Evolutionary conservation across 805 yeast species (phyloP).

Genomic region (Nematodospora valgi): DNA sequence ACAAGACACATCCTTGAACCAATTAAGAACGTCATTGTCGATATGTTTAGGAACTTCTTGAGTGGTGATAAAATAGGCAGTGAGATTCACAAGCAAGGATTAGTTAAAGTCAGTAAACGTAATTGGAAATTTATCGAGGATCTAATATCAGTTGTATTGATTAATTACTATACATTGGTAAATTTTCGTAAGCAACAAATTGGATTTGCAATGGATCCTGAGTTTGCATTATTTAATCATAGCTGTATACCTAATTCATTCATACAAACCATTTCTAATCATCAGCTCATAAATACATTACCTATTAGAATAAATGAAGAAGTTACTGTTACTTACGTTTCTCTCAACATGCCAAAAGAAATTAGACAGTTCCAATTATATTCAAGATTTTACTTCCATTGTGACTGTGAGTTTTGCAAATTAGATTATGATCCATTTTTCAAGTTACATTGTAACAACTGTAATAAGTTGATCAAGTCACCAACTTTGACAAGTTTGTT

Average conservation of each 20-base stretch:
- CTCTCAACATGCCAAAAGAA: conserved; percentile 22
- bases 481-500: conserved; percentile 1
- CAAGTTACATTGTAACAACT: conserved; percentile 10
- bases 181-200: conserved; percentile 22
- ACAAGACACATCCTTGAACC: background rate
- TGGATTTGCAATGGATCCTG: conserved; percentile 35
- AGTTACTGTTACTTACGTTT: conserved; percentile 27
- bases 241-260: conserved; percentile 37
- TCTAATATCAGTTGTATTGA: conserved; percentile 5
- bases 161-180: conserved; percentile 24
- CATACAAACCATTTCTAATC: conserved; percentile 11
- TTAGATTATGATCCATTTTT: conserved; percentile 21
- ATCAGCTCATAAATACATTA: conserved; percentile 15
- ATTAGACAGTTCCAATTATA: conserved; percentile 20
- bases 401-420: conserved; percentile 28
- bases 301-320: conserved; percentile 20
- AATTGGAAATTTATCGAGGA: conserved; percentile 8
- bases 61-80: background rate
- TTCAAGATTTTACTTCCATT: conserved; percentile 28
- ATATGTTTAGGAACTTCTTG: background rate
- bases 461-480: conserved; percentile 1
- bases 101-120: background rate
- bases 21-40: conserved; percentile 1
- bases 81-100: background rate
- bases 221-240: conserved; percentile 37